Conservation (phyloP, 495 filamentous ascomycete genomes). For the Hapsidospora chrysogenum region DNA sequence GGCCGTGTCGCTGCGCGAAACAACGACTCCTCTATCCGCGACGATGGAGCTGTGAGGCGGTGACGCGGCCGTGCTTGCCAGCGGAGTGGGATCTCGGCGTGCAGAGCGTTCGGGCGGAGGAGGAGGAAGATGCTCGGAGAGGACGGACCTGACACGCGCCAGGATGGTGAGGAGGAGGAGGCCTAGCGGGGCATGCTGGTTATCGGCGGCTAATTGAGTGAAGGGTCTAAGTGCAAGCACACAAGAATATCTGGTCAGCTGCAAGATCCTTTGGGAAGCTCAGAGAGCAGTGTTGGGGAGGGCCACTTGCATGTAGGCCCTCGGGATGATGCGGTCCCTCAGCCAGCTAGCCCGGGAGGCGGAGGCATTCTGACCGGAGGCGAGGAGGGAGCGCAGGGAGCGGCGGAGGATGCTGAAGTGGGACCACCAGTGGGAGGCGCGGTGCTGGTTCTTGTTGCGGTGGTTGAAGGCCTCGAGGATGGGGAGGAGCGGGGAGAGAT, state of each 20-base stretch:
- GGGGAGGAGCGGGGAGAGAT: slow-evolving; percentile 9
- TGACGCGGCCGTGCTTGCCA: not conserved
- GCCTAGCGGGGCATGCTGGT: slow-evolving; percentile 65
- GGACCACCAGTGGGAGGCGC: slow-evolving; percentile 55
- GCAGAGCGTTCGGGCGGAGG: not conserved
- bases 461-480: slow-evolving; percentile 50
- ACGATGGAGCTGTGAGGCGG: not conserved
- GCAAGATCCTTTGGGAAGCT: not conserved
- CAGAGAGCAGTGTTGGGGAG: not conserved
- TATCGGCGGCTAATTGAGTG: slow-evolving; percentile 50
- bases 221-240: slow-evolving; percentile 40
- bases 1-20: slow-evolving; percentile 8
- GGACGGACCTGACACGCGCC: slow-evolving; percentile 36
- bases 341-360: slow-evolving; percentile 17
- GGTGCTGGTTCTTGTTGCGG: slow-evolving; percentile 74
- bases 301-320: no score
- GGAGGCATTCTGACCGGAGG: slow-evolving; percentile 2
- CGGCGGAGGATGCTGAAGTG: slow-evolving; percentile 50
- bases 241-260: no score
- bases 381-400: slow-evolving; percentile 30
- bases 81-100: not conserved
- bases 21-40: not conserved
- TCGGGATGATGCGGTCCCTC: slow-evolving; percentile 14
- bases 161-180: slow-evolving; percentile 50
- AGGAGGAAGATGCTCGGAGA: slow-evolving; percentile 11